Base-by-base conservation (phyloP, 2,329 filamentous ascomycete species). In the Metarhizium robertsii region DNA sequence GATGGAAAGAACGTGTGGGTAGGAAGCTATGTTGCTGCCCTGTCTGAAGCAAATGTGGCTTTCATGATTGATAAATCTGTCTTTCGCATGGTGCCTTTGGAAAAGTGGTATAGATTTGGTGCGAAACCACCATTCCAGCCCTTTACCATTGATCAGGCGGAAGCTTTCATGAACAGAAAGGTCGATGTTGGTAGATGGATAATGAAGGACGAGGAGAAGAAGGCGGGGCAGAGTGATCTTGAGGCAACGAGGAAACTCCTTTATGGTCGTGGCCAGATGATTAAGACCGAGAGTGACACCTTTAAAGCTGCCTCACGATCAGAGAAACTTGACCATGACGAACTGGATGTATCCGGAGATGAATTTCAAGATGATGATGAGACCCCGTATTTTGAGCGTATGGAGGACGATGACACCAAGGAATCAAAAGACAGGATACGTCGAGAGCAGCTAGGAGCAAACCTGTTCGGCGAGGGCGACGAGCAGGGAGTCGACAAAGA, bases 1-100 rank as follows among this genome's bases (percentile, higher is more conserved):
- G 92, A 99, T 65, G 90, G 91, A 60, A 96, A 92, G 69, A 92
- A 96, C 64, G 88, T 89, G 2, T 97, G 92, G 90, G 86, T 94
- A 38, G 94, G 92, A 48, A 88, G 86, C 55, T 96, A 97, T 63
- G 88, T 97, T 64, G 87, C 88, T 30, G 89, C 91, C 18, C 79
- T 97, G 42, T 96, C 92, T 0, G 86, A 92, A 64, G 85, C 89
- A 53, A 89, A 91, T 52, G 86, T 95, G 61, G 86, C 95, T 54
- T 80, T 92, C 43, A 79, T 90, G 47, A 86, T 90, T 38, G 80
- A 84, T 42, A 79, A 83, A 10, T 78, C 78, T 2, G 83, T 79
- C 51, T 94, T 95, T 67, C 85, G 86, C 57, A 88, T 97, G 84
- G 79, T 96, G 2, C 95, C 95, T 0, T 73, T 97, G 18, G 92